Base-by-base conservation (phyloP, 78 protist genomes). In the Paratrimastix pyriformis region DNA sequence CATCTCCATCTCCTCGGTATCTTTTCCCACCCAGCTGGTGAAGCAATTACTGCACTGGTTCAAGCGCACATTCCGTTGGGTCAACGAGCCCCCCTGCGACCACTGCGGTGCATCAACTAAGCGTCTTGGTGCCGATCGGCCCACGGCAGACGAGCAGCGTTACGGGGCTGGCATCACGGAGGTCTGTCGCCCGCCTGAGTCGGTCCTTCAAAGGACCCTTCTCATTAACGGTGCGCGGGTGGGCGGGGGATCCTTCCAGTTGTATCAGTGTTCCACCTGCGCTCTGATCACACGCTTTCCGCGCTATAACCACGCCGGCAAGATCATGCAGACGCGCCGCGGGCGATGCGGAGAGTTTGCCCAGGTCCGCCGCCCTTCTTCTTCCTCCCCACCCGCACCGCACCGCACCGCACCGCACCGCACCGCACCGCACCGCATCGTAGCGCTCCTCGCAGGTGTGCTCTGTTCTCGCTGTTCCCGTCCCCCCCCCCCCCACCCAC, bases 281-380 rank as follows among this genome's bases (percentile, higher is more conserved):
- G n/a, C n/a, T n/a, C n/a, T n/a, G n/a, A n/a, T n/a, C n/a, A 75
- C 79, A 1, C 44, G 50, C 1, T 87, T 88, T 38, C 94, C 94
- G 21, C 65, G 94, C 60, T 88, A 83, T 76, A 88, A 88, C 44
- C 57, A 70, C 43, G 84, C 77, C 4, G 78, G 58, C 62, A 70
- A 79, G 35, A 77, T 90, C 50, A 37, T 88, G 44, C 65, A 86
- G 70, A 86, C 90, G 42, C 60, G 80, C 32, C 6, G 75, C 0
- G 96, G 96, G 3, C 77, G 95, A 26, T 91, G 95, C 62, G 93
- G 93, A 11, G 96, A 92, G 72, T 92, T 90, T 86, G 92, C 93
- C 26, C 82, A 85, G 43, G 33, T 35, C 26, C 35, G 9, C 1
- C 57, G 2, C 5, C 8, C 54, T 2, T 46, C 8, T 46, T 46